Conservation (phyloP, 768 basidiomycete species). For the Leccinum barrowsii region DNA sequence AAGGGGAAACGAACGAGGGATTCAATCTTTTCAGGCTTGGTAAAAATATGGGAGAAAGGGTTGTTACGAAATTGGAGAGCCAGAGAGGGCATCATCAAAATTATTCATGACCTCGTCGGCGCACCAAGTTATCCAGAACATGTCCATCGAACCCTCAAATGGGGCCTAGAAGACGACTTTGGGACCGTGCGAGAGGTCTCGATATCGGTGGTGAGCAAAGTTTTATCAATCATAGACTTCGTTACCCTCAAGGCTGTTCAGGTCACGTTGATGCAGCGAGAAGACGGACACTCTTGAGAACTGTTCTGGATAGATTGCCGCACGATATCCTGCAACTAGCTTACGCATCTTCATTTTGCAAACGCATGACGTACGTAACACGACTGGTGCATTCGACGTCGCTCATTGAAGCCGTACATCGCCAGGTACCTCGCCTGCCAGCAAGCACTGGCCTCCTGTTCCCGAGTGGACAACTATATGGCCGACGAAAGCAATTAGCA, state of each 20-base stretch:
- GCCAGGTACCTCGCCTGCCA: conserved; percentile 72
- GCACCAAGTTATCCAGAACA: conserved; percentile 41
- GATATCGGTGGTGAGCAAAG: conserved; percentile 52
- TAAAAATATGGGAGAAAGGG: conserved; percentile 54
- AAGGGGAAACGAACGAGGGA: conserved; percentile 39
- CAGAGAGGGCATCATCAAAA: conserved; percentile 62
- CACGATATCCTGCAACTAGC: conserved; percentile 44
- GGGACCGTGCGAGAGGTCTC: conserved; percentile 84
- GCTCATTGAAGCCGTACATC: conserved; percentile 11
- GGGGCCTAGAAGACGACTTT: conserved; percentile 70
- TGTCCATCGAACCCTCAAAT: conserved; percentile 50
- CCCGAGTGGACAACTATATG: conserved; percentile 34
- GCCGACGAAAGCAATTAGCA: conserved; percentile 46
- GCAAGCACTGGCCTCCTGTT: conserved; percentile 48
- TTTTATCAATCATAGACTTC: conserved; percentile 7
- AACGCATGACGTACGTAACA: conserved; percentile 66
- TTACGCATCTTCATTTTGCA: conserved; percentile 46
- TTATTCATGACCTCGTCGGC: conserved; percentile 51
- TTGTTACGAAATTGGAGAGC: conserved; percentile 76
- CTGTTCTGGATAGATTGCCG: conserved; percentile 37
- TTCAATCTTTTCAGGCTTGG: conserved; percentile 43
- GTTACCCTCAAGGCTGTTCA: conserved; percentile 27
- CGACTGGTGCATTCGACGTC: conserved; percentile 8
- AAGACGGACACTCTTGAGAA: conserved; percentile 33
- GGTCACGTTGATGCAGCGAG: conserved; percentile 46